These are phyloP conservation scores for Rutstroemia sydowiana DNA, from an alignment of 2,329 filamentous ascomycete species.

Conservation along the genomic window DNA sequence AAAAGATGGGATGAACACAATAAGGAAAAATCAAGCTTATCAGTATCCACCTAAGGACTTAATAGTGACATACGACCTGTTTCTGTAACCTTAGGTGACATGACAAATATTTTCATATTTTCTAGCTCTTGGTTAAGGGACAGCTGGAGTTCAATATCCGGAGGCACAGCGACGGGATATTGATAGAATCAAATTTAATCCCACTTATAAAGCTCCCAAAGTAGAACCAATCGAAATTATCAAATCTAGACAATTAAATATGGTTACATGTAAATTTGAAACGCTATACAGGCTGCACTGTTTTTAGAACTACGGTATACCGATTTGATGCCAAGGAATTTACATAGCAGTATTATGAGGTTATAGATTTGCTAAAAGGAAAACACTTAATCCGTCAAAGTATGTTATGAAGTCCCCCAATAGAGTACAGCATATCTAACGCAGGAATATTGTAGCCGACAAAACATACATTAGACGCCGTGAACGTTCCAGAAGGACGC, in stretches of 20 bases:
- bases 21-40: too few species aligned
- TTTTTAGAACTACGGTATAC: too few species aligned
- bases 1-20: neutral
- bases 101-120: neutral
- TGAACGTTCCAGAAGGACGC: constrained; percentile 9
- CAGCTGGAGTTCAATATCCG: neutral
- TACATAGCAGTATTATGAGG: neutral
- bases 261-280: neutral
- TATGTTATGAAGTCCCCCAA: neutral
- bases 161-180: neutral
- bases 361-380: too few species aligned
- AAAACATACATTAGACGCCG: constrained; percentile 2
- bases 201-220: neutral
- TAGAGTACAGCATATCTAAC: neutral
- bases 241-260: neutral
- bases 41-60: neutral
- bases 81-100: neutral
- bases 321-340: too few species aligned
- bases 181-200: neutral
- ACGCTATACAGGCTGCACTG: neutral
- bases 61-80: too few species aligned
- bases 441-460: neutral
- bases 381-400: neutral
- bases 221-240: too few species aligned
- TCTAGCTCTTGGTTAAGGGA: neutral